Evolutionary conservation across 208 protist species (phyloP), one percentile per base, ranked within the genome.

Genomic region (Trypanosoma boissoni): DNA sequence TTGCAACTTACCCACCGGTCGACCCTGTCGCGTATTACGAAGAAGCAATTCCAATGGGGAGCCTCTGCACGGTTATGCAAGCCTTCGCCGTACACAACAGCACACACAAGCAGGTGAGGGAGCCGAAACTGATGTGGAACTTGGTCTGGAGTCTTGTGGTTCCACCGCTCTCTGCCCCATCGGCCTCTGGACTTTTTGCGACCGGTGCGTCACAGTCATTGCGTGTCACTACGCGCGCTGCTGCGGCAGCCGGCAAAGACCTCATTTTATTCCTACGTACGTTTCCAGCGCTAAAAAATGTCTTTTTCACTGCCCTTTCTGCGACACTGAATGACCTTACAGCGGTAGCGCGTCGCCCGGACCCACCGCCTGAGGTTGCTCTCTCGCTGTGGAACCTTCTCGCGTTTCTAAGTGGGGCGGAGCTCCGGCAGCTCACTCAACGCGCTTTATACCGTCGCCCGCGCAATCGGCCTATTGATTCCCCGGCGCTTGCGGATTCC

Each of bases 41-140:
- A 36, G 39, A 67, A 29, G 63, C 83, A 1, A 43, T 71, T 21
- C 48, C 64, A 28, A 64, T 71, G 32, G 29, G 58, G 24, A 56
- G 57, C 31, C 28, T 71, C 24, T 63, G 64, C 57, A 59, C 74
- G 27, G 55, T 95, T 37, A 69, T 92, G 21, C 82, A 95, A 68
- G 88, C 82, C 29, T 84, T 95, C 65, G 86, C 79, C 48, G 85
- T 94, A 32, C 88, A 91, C 39, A 75, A 85, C 37, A 72, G 68
- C 4, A 88, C 79, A 14, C 80, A 88, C 34, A 27, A 45, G 10
- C 21, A 71, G 65, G 45, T 94, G 78, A 36, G 46, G 16, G 53
- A 54, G 20, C 45, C 65, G 68, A 43, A 67, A 20, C 28, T 64
- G n/a, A 64, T 71, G 64, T 32, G 50, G 27, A 2, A 43, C 28